phyloP scores from a whole-genome alignment of 129 eudicot species.

The Lonicera japonica region DNA sequence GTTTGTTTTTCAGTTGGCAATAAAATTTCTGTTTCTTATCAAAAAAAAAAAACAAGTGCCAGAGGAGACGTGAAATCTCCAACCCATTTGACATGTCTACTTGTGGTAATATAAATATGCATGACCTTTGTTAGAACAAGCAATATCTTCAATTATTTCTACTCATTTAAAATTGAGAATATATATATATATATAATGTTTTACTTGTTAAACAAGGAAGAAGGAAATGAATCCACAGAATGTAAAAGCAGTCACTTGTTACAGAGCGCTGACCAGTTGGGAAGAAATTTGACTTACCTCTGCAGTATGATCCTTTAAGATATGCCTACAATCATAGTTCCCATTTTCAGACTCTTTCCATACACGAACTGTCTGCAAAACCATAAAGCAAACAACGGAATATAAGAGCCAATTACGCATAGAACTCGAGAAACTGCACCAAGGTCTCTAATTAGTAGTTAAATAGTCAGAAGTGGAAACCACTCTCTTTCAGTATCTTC shows the following conservation, averaged over 20 bases:
- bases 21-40: too few relatives aligned
- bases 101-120: too few relatives aligned
- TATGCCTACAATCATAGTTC: conserved; percentile 67
- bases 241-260: too few relatives aligned
- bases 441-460: neutral
- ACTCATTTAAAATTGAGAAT: neutral
- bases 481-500: too few relatives aligned
- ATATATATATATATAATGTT: too few relatives aligned
- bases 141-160: neutral
- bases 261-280: neutral
- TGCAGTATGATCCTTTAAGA: conserved; percentile 85
- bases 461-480: neutral
- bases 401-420: neutral
- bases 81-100: too few relatives aligned
- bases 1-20: too few relatives aligned
- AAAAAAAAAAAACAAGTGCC: too few relatives aligned
- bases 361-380: conserved; percentile 80
- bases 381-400: neutral
- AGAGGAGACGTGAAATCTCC: too few relatives aligned
- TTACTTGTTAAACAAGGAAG: too few relatives aligned
- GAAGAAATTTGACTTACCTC: conserved; percentile 43
- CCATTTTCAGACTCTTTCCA: conserved; percentile 93
- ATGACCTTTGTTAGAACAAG: too few relatives aligned
- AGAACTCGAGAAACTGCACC: neutral
- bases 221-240: too few relatives aligned